These are phyloP conservation scores for Globisporangium carolinianum DNA, from an alignment of 352 stramenopile genomes.

Conservation along the genomic window DNA sequence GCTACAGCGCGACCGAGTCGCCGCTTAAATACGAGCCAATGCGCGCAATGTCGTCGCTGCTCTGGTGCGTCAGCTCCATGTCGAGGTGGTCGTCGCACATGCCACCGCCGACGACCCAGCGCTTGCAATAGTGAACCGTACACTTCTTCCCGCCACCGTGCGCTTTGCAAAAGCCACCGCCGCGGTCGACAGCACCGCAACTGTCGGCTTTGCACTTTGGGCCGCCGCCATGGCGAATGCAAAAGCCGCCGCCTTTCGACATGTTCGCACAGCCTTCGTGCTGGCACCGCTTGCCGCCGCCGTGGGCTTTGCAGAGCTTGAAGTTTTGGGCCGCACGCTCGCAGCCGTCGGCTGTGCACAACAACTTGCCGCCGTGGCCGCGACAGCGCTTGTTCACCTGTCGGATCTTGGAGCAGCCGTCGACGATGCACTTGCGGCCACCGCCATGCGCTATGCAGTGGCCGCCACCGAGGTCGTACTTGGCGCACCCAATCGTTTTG, in stretches of 20 bases:
- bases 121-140: constrained; percentile 54
- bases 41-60: constrained; percentile 47
- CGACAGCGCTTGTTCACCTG: constrained; percentile 83
- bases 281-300: constrained; percentile 63
- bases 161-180: constrained; percentile 78
- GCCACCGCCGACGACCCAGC: constrained; percentile 73
- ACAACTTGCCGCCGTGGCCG: constrained; percentile 71
- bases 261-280: constrained; percentile 76
- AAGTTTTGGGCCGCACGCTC: constrained; percentile 73
- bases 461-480: constrained; percentile 74
- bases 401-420: constrained; percentile 81
- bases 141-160: constrained; percentile 84
- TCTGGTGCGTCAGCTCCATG: constrained; percentile 42
- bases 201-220: constrained; percentile 66
- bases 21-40: constrained; percentile 67
- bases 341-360: constrained; percentile 76
- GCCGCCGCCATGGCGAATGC: constrained; percentile 76
- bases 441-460: constrained; percentile 85
- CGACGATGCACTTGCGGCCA: constrained; percentile 73
- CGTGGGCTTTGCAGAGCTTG: constrained; percentile 80
- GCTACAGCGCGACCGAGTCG: constrained; percentile 52
- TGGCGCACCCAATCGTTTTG: constrained; percentile 71
- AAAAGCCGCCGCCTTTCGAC: constrained; percentile 79
- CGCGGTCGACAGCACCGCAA: constrained; percentile 62
- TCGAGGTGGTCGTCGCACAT: constrained; percentile 68